These are phyloP conservation scores for Neonectria magnoliae DNA, from an alignment of 2,329 filamentous ascomycete species.

Conservation along the genomic window DNA sequence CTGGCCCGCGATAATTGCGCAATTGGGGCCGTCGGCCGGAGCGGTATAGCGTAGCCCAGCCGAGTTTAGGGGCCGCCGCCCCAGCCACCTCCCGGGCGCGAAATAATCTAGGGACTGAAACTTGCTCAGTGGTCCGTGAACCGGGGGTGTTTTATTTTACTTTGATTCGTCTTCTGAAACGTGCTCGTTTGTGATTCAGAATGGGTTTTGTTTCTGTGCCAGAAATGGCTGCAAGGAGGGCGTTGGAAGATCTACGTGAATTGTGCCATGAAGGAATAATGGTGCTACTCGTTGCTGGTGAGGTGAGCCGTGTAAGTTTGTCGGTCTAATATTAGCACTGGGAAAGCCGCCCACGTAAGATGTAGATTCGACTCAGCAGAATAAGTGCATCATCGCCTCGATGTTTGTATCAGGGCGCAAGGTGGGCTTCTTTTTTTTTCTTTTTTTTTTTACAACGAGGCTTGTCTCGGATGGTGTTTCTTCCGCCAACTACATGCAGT, in stretches of 20 bases:
- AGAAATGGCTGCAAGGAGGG: not conserved
- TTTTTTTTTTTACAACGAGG: not conserved
- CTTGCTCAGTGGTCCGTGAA: not conserved
- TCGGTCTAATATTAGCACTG: not conserved
- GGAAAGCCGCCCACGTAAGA: not conserved
- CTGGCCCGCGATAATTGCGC: constrained; percentile 41
- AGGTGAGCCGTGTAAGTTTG: not conserved
- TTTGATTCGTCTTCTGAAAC: not conserved
- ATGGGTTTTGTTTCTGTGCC: not conserved
- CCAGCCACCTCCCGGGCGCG: not conserved
- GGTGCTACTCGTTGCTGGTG: not conserved
- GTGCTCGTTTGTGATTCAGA: constrained; percentile 3
- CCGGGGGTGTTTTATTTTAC: not conserved
- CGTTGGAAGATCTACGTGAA: not conserved
- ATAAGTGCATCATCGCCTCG: not conserved
- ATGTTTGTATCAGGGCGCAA: not conserved
- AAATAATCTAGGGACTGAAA: constrained; percentile 2
- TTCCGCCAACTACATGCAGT: constrained; percentile 16
- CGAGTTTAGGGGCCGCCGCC: not conserved
- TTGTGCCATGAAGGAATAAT: too few relatives aligned
- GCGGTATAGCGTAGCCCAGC: constrained; percentile 10
- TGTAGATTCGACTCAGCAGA: not conserved
- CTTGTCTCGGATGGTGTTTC: constrained; percentile 13
- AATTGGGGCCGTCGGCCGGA: constrained; percentile 31
- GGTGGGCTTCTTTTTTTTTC: too few relatives aligned